A percentile compares a stretch with the other conserved stretches of the same genome.
Conservation (phyloP, 106 monocot genomes). For the Allium sativum region DNA sequence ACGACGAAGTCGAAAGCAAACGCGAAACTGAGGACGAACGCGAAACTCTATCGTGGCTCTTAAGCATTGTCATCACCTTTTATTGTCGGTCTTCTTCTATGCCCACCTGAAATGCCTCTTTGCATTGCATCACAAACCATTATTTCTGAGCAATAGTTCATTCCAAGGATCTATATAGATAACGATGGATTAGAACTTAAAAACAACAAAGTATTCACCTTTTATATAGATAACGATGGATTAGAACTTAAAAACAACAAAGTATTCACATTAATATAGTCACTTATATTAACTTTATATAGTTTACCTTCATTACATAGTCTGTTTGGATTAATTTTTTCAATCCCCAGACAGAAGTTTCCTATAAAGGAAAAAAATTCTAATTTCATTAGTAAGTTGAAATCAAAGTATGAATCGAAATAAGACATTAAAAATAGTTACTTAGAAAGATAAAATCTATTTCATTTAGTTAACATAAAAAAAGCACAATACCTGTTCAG, state of each 20-base stretch:
- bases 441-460: too few relatives aligned
- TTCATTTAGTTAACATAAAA: too few relatives aligned
- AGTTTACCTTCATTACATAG: slow-evolving; percentile 69
- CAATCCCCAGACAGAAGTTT: slow-evolving; percentile 61
- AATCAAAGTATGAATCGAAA: too few relatives aligned
- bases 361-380: slow-evolving; percentile 19
- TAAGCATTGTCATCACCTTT: too few relatives aligned
- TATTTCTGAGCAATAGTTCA: slow-evolving; percentile 8
- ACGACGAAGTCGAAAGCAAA: too few relatives aligned
- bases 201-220: neutral
- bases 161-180: neutral
- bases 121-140: slow-evolving; percentile 16
- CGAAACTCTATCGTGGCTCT: too few relatives aligned
- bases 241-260: neutral
- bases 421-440: too few relatives aligned
- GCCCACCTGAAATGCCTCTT: slow-evolving; percentile 28
- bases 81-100: slow-evolving; percentile 18
- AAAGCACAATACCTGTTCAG: too few relatives aligned
- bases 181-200: neutral
- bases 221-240: neutral
- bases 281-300: neutral
- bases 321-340: slow-evolving; percentile 81
- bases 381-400: neutral
- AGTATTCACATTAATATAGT: neutral
- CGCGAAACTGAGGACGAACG: too few relatives aligned